Base-by-base conservation (phyloP, 805 yeast species). In the Lachancea meyersii region DNA sequence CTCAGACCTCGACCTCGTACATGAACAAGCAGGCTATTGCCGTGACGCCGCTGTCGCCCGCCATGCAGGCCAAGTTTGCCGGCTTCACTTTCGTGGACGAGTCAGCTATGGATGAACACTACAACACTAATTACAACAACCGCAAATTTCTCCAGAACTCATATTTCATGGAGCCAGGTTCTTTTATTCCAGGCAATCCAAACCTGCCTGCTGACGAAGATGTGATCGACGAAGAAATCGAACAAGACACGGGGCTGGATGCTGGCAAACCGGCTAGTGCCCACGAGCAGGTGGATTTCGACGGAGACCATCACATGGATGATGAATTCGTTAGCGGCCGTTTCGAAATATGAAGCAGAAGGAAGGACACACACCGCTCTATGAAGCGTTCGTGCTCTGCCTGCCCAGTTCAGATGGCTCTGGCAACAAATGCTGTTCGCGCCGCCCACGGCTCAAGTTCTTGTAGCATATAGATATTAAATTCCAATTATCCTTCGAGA, bases 71-170 rank as follows among this genome's bases (percentile, higher is more conserved):
- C 40, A 89, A 89, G 61, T 93, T 93, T 68, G 87, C 86, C 55
- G 98, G 98, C 0, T 93, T 93, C 64, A 93, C 98, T 0, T 93
- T 85, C 64, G 97, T 91, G 38, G 96, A 89, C 62, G 97, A 86
- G 49, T 82, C 94, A 20, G 77, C 95, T 23, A 80, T 91, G 73
- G 95, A 89, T 56, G 96, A 89, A 52, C 85, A 84, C 64, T 82
- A 83, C 53, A 65, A 67, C 38, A 61, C 56, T 18, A 60, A 62
- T 14, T 59, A 61, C 40, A 60, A 49, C 45, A 60, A 53, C 37
- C 47, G 67, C 53, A 52, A 68, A 58, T 51, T 65, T 42, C 43
- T 61, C 41, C 64, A 63, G 51, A 58, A 55, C 53, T 55, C 73
- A 47, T 48, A 66, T 48, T 55, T 63, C 63, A 38, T 72, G 67